Evolutionary conservation across 176 grass and related monocot genomes (phyloP).

Genomic region (Ampelocalamus luodianensis): DNA sequence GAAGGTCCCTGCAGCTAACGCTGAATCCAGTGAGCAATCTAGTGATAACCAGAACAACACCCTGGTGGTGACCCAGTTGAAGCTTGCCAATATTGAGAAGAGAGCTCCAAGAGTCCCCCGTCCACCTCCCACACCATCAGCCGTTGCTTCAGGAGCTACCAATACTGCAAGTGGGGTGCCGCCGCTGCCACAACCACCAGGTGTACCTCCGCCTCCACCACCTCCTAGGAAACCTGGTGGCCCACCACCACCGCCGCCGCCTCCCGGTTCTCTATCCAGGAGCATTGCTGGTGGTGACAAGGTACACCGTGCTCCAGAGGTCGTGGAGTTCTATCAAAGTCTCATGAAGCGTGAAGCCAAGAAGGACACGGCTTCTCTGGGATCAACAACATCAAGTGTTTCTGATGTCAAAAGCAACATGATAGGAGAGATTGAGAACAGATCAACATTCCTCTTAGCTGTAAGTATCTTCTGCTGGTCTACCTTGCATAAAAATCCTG

Average conservation of each 20-base stretch:
- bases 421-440: slow-evolving; percentile 93
- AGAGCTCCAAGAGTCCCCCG: slow-evolving; percentile 80
- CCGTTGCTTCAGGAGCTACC: slow-evolving; percentile 45
- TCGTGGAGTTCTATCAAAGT: slow-evolving; percentile 93
- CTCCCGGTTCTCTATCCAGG: slow-evolving; percentile 57
- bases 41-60: slow-evolving; percentile 52
- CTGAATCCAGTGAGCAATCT: slow-evolving; percentile 56
- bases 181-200: slow-evolving; percentile 44
- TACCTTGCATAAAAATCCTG: slow-evolving; percentile 26
- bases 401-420: slow-evolving; percentile 84
- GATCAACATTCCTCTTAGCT: slow-evolving; percentile 91
- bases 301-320: slow-evolving; percentile 83
- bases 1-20: slow-evolving; percentile 45
- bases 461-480: slow-evolving; percentile 59
- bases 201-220: slow-evolving; percentile 69
- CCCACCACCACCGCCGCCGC: slow-evolving; percentile 57
- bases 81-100: slow-evolving; percentile 86
- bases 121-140: slow-evolving; percentile 68
- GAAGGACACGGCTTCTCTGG: slow-evolving; percentile 69
- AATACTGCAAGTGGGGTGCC: slow-evolving; percentile 48
- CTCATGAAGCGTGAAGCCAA: slow-evolving; percentile 94
- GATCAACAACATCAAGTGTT: slow-evolving; percentile 60
- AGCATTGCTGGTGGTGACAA: slow-evolving; percentile 60
- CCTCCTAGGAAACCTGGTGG: slow-evolving; percentile 61
- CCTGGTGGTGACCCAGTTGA: slow-evolving; percentile 69